A percentile compares a stretch with the other conserved stretches of the same genome.
phyloP scores from a whole-genome alignment of 2,329 filamentous ascomycete species.

The Fusarium mundagurra region DNA sequence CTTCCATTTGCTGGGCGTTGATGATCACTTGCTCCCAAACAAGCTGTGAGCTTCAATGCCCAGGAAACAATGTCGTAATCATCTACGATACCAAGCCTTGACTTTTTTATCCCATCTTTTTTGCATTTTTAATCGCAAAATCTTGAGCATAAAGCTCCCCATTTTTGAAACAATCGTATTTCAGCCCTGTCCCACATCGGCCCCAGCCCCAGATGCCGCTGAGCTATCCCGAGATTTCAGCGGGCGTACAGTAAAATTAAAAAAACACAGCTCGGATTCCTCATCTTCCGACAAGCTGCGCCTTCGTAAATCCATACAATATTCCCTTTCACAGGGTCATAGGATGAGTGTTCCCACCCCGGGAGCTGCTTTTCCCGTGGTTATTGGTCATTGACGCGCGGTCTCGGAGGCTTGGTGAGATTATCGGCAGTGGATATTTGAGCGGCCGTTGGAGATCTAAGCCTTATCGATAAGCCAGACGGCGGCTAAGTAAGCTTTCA shows the following conservation, averaged over 20 bases:
- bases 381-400: slow-evolving; percentile 19
- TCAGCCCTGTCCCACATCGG: slow-evolving; percentile 20
- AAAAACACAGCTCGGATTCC: background rate
- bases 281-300: slow-evolving; percentile 19
- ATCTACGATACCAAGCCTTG: background rate
- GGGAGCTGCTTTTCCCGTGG: background rate
- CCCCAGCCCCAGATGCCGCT: background rate
- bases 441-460: background rate
- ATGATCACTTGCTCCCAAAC: slow-evolving; percentile 6
- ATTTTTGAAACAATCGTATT: slow-evolving; percentile 1
- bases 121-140: background rate
- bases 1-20: slow-evolving; percentile 18
- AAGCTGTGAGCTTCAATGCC: background rate
- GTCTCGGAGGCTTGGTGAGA: slow-evolving; percentile 32
- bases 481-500: slow-evolving; percentile 2
- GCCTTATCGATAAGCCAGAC: slow-evolving; percentile 22
- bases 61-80: slow-evolving; percentile 1
- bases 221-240: background rate
- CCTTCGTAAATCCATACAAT: background rate
- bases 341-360: background rate
- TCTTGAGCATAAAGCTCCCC: background rate
- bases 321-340: background rate
- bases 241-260: background rate
- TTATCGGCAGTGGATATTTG: background rate
- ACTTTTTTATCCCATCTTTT: background rate